These are phyloP conservation scores for Rhodotorula paludigena DNA, from an alignment of 768 basidiomycete genomes.

Conservation along the genomic window DNA sequence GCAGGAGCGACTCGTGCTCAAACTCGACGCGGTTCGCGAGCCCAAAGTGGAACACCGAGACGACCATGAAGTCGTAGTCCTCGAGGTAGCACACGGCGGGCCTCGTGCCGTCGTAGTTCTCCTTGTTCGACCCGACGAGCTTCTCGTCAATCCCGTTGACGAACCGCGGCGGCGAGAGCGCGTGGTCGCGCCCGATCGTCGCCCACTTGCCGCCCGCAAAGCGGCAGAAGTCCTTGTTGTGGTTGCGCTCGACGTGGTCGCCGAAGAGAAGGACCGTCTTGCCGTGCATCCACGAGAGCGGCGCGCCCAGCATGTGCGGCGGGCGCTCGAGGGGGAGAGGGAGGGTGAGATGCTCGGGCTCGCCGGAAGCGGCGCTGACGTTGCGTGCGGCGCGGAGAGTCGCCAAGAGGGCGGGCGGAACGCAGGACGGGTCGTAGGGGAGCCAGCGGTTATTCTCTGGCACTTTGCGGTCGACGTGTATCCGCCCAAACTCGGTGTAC, in stretches of 20 bases:
- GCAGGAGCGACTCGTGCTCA: constrained; percentile 32
- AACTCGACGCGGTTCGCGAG: constrained; percentile 33
- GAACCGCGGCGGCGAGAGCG: constrained; percentile 35
- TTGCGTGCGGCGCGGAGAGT: constrained; percentile 12
- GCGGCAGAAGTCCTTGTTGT: constrained; percentile 35
- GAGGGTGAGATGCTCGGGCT: background rate
- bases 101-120: constrained; percentile 13
- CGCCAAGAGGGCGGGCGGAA: constrained; percentile 24
- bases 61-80: constrained; percentile 29
- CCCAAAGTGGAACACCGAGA: constrained; percentile 34
- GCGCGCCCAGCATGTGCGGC: background rate
- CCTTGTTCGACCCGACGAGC: background rate
- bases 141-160: constrained; percentile 39
- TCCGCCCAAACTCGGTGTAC: constrained; percentile 24
- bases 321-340: background rate
- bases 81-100: constrained; percentile 32
- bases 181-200: constrained; percentile 24
- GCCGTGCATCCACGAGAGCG: constrained; percentile 30
- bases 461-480: background rate
- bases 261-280: constrained; percentile 37
- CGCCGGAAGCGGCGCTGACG: background rate
- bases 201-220: constrained; percentile 32
- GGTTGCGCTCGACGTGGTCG: constrained; percentile 36
- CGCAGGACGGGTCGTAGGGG: constrained; percentile 24
- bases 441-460: constrained; percentile 26